Base-by-base conservation (phyloP, 345 rosid genomes). In the Moricandia arvensis region DNA sequence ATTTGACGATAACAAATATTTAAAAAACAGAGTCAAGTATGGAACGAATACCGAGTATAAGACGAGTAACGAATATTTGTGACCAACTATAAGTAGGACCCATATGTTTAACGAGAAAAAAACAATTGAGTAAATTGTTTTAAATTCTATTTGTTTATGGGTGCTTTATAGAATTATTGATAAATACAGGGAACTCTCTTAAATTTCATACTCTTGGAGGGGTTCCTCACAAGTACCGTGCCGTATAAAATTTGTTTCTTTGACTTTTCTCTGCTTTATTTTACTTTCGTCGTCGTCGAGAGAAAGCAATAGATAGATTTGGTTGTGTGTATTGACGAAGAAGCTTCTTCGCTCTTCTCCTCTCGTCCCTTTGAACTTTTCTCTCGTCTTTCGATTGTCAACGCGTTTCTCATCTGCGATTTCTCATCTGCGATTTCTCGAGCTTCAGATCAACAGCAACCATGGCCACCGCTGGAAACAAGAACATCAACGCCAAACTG, bases 401-500 rank as follows among this genome's bases (percentile, higher is more conserved):
- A 59, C 63, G 35, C 55, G 76, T 58, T 65, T 63, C 26, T 17
- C 62, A 11, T 17, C 72, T 71, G 2, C 27, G 11, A 45, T 65
- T 13, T 65, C 18, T 78, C 37, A 11, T 17, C 72, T 71, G 2
- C 27, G 11, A 45, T 65, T 13, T 65, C 18, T 78, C 37, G 31
- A 67, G 73, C 76, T 65, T 72, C 81, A 73, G 78, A 67, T 67
- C 53, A 67, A 67, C n/a, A n/a, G n/a, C n/a, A 15, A 62, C 68
- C 66, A 79, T 79, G 81, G 81, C 81, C 1, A 67, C 27, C 35
- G 15, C 81, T 68, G 81, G 78, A 62, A 79, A 79, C 74, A 79
- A 79, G 71, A 79, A 55, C 81, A 79, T 79, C 78, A 79, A 79
- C 75, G 81, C 81, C 5, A 79, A 79, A 73, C 8, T 79, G 78